phyloP scores from a whole-genome alignment of 129 eudicot species.

The Helianthus annuus region DNA sequence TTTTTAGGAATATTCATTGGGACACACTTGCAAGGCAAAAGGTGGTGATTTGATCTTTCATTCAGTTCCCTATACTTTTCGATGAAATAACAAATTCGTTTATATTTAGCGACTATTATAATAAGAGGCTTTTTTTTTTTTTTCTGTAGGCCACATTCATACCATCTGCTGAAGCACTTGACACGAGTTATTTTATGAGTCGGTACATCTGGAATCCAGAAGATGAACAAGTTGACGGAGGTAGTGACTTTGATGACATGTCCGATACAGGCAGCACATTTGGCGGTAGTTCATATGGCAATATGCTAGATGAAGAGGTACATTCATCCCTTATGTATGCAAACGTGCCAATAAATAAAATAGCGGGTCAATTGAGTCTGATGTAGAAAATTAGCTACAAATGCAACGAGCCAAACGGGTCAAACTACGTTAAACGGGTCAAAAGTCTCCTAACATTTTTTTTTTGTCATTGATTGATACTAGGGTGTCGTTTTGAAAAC shows the following conservation, averaged over 20 bases:
- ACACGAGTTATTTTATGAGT: slow-evolving; percentile 96
- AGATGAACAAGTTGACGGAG: slow-evolving; percentile 83
- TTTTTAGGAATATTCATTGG: slow-evolving; percentile 86
- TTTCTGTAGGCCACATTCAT: slow-evolving; percentile 78
- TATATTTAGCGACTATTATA: background rate
- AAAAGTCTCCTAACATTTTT: background rate
- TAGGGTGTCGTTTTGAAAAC: background rate
- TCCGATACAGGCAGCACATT: slow-evolving; percentile 77
- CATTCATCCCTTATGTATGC: slow-evolving; percentile 12
- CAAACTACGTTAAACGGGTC: background rate
- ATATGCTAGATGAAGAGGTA: slow-evolving; percentile 89
- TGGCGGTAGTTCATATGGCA: slow-evolving; percentile 75
- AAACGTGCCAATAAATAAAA: background rate
- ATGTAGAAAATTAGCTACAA: slow-evolving; percentile 6
- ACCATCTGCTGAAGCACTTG: slow-evolving; percentile 84
- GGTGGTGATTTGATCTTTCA: slow-evolving; percentile 60
- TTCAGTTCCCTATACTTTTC: background rate
- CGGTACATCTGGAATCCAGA: slow-evolving; percentile 98
- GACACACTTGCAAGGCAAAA: slow-evolving; percentile 93
- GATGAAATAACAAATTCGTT: background rate
- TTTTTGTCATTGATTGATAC: slow-evolving; percentile 4
- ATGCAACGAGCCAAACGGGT: background rate
- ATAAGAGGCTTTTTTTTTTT: background rate
- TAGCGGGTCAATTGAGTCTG: background rate
- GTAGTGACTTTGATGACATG: slow-evolving; percentile 86